Conservation (phyloP, 768 basidiomycete species). For the Termitomyces sp. region DNA sequence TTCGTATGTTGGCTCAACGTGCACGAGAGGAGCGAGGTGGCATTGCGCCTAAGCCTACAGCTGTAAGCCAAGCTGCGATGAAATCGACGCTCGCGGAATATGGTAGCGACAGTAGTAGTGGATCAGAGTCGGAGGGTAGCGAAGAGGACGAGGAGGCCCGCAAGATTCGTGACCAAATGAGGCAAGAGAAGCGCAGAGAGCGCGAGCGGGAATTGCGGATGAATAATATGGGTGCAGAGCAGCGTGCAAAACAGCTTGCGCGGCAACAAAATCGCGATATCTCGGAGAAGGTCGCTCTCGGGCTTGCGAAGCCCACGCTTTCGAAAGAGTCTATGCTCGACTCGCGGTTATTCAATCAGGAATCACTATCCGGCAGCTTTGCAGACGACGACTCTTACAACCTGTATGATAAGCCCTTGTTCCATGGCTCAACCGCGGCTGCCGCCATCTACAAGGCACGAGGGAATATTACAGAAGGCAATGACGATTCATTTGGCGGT, state of each 20-base stretch:
- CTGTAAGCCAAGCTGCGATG: conserved; percentile 67
- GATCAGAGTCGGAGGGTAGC: conserved; percentile 56
- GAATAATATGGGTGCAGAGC: conserved; percentile 98
- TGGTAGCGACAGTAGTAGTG: conserved; percentile 73
- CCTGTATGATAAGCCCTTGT: conserved; percentile 91
- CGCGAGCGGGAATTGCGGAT: conserved; percentile 97
- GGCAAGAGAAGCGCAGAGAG: conserved; percentile 88
- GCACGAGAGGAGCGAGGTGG: conserved; percentile 94
- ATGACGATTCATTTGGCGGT: conserved; percentile 90
- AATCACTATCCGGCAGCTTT: conserved; percentile 77
- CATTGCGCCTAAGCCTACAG: conserved; percentile 64
- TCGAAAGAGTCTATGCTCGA: conserved; percentile 98
- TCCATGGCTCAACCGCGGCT: conserved; percentile 93
- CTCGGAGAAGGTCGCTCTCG: conserved; percentile 97
- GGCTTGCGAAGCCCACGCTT: conserved; percentile 92
- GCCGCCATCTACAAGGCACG: conserved; percentile 99
- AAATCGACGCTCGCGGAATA: conserved; percentile 81
- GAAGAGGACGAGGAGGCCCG: conserved; percentile 84
- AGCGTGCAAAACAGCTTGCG: conserved; percentile 92
- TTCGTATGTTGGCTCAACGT: conserved; percentile 90
- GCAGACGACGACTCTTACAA: conserved; percentile 94
- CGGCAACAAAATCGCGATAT: conserved; percentile 98
- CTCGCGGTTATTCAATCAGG: conserved; percentile 96
- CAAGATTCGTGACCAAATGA: conserved; percentile 85
- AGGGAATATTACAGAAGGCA: conserved; percentile 80